Base-by-base conservation (phyloP, 2,329 filamentous ascomycete species). In the Phialophora chinensis region DNA sequence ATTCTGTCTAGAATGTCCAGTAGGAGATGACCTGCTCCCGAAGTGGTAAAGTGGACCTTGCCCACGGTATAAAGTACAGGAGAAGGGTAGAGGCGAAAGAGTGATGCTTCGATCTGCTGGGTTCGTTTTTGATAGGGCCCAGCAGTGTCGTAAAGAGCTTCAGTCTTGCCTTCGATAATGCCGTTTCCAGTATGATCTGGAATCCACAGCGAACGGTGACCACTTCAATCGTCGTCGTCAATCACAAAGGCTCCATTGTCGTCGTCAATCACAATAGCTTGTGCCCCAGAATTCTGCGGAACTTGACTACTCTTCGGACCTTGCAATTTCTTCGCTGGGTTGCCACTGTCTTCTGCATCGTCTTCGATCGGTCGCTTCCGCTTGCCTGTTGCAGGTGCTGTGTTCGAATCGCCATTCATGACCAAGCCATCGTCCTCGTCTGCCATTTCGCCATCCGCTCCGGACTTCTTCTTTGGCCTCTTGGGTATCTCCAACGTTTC, bases 401-500 rank as follows among this genome's bases (percentile, higher is more conserved):
- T 44, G 25, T 42, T 60, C 29, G 47, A 33, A 27, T 29, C 25
- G 31, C 63, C 66, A 55, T 68, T 68, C 33, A 65, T 35, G 20
- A 64, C 38, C n/a, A 65, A 10, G 20, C 58, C 57, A 50, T 68
- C 42, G 11, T 59, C 59, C 27, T 44, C 61, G 44, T 67, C 56
- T 31, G 42, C 49, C 29, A 65, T 35, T 31, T 54, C 52, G 7
- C 58, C 66, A 31, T 67, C 59, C 3, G 53, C 11, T 17, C 20
- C 27, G n/a, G 59, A 10, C 38, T 74, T 69, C 47, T 74, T 72
- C 68, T 80, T 82, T 1, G 83, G 79, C 71, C 82, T 84, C 5
- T 77, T 75, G 1, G 83, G 80, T 53, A 87, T 83, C 5, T 82
- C 77, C 4, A 83, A 69, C 33, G 62, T 62, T 35, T 69, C 64